Conservation (phyloP, 164 flowering plant species). For the Tinospora cordifolia region DNA sequence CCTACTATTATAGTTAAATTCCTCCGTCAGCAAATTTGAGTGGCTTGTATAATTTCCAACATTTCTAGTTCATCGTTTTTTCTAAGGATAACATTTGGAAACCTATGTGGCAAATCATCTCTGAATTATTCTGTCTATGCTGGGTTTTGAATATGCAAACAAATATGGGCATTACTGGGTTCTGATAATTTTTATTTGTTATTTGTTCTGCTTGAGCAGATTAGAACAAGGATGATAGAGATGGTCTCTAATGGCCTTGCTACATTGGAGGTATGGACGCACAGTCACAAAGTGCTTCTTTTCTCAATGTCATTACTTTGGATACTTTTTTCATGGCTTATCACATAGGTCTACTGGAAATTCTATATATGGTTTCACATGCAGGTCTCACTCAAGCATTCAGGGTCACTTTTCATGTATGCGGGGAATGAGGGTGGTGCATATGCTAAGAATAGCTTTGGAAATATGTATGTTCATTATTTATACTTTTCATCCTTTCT, state of each 20-base stretch:
- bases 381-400: constrained; percentile 93
- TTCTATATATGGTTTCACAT: neutral
- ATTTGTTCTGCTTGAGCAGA: constrained; percentile 30
- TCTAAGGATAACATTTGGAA: too few species aligned
- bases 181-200: neutral
- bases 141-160: neutral
- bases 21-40: too few species aligned
- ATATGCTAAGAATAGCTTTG: constrained; percentile 92
- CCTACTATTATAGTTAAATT: too few species aligned
- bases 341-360: neutral
- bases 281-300: neutral
- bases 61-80: too few species aligned
- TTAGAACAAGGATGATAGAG: constrained; percentile 80
- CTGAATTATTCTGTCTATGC: neutral
- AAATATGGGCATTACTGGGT: neutral
- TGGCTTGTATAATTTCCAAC: too few species aligned
- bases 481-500: neutral
- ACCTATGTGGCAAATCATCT: too few species aligned
- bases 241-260: constrained; percentile 86
- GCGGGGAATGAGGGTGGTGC: constrained; percentile 97
- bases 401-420: constrained; percentile 97
- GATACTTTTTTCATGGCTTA: neutral
- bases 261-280: constrained; percentile 63
- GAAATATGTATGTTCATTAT: constrained; percentile 60
- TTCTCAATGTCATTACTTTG: neutral